Conservation (phyloP, 2,329 filamentous ascomycete genomes). For the Sclerotinia minor region DNA sequence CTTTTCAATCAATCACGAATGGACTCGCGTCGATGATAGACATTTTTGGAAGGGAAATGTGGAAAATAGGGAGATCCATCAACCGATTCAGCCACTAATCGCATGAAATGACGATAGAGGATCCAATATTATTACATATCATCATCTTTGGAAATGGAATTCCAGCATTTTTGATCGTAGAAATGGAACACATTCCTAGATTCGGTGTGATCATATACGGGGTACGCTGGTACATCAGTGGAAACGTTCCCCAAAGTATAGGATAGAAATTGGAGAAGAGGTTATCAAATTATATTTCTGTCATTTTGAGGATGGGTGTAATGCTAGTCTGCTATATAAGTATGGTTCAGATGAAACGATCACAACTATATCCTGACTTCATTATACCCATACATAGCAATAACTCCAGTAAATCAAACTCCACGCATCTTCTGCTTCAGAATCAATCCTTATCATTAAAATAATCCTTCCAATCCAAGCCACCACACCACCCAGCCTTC, state of each 20-base stretch:
- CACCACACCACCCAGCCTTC: background rate
- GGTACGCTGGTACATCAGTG: conserved; percentile 3
- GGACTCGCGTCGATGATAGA: conserved; percentile 1
- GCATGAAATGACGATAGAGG: background rate
- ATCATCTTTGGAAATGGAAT: background rate
- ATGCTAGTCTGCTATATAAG: too few relatives aligned
- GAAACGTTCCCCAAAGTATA: background rate
- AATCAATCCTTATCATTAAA: background rate
- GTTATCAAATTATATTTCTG: background rate
- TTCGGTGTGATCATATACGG: background rate
- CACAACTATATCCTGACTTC: too few relatives aligned
- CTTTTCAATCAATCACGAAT: background rate
- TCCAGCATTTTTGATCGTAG: background rate
- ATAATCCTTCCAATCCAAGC: conserved; percentile 12
- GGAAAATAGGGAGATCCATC: background rate
- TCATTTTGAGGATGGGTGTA: background rate
- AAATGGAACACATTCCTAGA: background rate
- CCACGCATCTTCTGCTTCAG: background rate
- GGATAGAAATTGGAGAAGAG: background rate
- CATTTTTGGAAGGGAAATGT: background rate
- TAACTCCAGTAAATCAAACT: background rate
- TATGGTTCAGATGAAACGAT: too few relatives aligned
- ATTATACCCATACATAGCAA: background rate
- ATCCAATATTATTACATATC: background rate
- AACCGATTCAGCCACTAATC: background rate